Base-by-base conservation (phyloP, 306 rosid genomes). In the Rubus parviflorus region DNA sequence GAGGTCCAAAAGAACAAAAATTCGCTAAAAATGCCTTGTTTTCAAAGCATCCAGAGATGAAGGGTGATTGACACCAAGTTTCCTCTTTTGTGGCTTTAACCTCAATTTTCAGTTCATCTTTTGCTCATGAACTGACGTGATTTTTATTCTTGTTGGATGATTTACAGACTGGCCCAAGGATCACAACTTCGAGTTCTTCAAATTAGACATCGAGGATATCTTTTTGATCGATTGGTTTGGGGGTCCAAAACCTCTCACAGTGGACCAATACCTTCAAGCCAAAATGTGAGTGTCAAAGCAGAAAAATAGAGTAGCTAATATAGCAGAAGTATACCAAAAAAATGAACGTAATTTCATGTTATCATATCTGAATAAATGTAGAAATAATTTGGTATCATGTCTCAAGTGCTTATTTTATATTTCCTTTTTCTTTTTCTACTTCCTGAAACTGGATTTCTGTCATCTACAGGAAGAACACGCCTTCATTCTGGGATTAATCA, bases 11-110 rank as follows among this genome's bases (percentile, higher is more conserved):
- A 73, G 97, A 90, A 84, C 83, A 56, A 3, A 81, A 87, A 67
- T 84, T 83, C 82, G 97, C 96, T 49, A 86, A 72, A 86, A 88
- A 40, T 74, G 90, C 97, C 57, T 86, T 95, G 92, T 90, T 95
- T 88, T 74, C 97, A 53, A 95, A 92, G 88, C 98, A 95, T 85
- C 51, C 85, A 17, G 98, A 95, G 92, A 95, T 95, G 98, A 82
- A 80, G 60, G 87, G 98, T 90, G 80, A 84, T 53, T 80, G 1
- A 10, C 30, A 51, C 43, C 46, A 46, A 58, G 75, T 68, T 61
- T 19, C 70, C 60, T 58, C 10, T 81, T 58, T 35, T 60, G 53
- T 4, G 53, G 23, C 85, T 75, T 35, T 30, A 17, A 65, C 47
- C 16, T 23, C 61, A 30, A 30, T 78, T 69, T 16, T 25, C 65